phyloP scores from a whole-genome alignment of 2,329 filamentous ascomycete genomes.

The Beauveria australis region DNA sequence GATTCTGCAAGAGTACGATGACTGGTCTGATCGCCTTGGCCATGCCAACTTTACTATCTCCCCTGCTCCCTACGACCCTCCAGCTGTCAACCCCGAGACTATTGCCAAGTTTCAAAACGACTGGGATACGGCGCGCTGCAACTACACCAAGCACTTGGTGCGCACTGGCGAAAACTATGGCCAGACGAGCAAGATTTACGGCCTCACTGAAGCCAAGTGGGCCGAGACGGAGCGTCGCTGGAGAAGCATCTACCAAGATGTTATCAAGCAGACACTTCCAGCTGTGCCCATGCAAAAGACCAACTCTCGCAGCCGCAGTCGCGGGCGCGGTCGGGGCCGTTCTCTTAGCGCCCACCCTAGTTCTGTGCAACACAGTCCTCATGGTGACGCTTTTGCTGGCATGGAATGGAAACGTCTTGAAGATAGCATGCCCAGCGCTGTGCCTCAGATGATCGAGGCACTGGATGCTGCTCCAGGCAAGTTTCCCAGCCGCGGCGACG shows the following conservation, averaged over 20 bases:
- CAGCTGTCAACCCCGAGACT: slow-evolving; percentile 47
- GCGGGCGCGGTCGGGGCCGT: slow-evolving; percentile 29
- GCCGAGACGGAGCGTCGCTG: slow-evolving; percentile 67
- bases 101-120: slow-evolving; percentile 61
- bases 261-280: slow-evolving; percentile 44
- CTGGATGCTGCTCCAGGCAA: slow-evolving; percentile 64
- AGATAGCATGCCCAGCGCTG: slow-evolving; percentile 52
- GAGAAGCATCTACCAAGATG: slow-evolving; percentile 60
- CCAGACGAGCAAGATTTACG: slow-evolving; percentile 79
- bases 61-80: slow-evolving; percentile 70
- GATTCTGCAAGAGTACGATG: slow-evolving; percentile 62
- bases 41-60: slow-evolving; percentile 90
- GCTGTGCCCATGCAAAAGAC: slow-evolving; percentile 18
- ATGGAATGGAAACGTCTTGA: slow-evolving; percentile 39
- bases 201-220: slow-evolving; percentile 84
- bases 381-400: slow-evolving; percentile 33
- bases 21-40: slow-evolving; percentile 77
- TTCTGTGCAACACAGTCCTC: slow-evolving; percentile 22
- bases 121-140: slow-evolving; percentile 75
- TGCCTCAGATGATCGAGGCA: slow-evolving; percentile 60
- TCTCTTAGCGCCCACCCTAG: slow-evolving; percentile 35
- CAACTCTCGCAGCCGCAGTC: slow-evolving; percentile 30
- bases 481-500: slow-evolving; percentile 79
- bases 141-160: slow-evolving; percentile 83
- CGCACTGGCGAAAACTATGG: slow-evolving; percentile 88